These are phyloP conservation scores for Eimeria falciformis DNA, from an alignment of 169 alveolate genomes.

Conservation along the genomic window DNA sequence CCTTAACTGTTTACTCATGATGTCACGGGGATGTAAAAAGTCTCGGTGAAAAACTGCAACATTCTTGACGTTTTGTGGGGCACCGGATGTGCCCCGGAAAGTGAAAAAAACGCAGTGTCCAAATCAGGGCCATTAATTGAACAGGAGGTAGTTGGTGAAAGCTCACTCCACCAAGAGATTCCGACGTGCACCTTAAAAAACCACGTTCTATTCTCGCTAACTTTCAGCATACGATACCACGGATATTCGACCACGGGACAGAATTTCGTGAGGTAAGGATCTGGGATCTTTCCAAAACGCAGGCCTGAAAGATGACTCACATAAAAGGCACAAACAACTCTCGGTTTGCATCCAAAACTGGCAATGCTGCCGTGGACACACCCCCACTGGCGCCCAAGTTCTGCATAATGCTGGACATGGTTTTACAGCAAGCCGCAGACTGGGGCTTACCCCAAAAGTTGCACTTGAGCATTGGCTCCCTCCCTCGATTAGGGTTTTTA, in stretches of 20 bases:
- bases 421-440: no score
- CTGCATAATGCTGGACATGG: no score
- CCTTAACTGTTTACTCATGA: no score
- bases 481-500: constrained; percentile 57
- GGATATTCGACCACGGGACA: constrained; percentile 74
- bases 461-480: constrained; percentile 73
- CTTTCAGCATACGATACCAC: constrained; percentile 71
- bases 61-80: no score
- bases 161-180: constrained; percentile 70
- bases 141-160: not conserved
- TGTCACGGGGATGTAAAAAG: no score
- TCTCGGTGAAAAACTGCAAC: no score
- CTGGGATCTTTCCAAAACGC: constrained; percentile 70
- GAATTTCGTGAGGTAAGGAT: constrained; percentile 68
- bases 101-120: no score
- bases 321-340: not conserved
- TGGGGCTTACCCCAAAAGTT: constrained; percentile 60
- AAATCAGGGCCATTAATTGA: no score
- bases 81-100: no score
- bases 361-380: no score
- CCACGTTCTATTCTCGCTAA: constrained; percentile 66
- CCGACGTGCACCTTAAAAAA: constrained; percentile 64
- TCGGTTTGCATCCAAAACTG: no score
- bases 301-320: constrained; percentile 7
- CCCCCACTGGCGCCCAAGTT: no score